phyloP scores from a whole-genome alignment of 495 filamentous ascomycete species.

The Trichoderma reesei region DNA sequence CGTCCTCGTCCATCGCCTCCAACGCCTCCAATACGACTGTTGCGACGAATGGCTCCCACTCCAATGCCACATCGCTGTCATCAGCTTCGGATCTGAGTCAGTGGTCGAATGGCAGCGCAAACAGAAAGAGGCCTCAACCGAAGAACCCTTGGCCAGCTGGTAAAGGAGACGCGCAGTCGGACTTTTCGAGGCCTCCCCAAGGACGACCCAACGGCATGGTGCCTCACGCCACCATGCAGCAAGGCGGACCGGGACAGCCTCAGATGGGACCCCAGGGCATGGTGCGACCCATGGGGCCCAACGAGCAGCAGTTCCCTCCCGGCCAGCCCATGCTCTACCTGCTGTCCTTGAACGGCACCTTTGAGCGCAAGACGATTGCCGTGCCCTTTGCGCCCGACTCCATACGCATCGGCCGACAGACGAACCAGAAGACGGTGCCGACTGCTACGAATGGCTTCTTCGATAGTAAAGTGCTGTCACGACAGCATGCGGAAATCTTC shows the following conservation, averaged over 20 bases:
- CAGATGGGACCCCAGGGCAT: slow-evolving; percentile 29
- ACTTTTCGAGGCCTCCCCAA: slow-evolving; percentile 42
- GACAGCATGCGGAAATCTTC: slow-evolving; percentile 95
- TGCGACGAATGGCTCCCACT: slow-evolving; percentile 26
- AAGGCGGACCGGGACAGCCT: slow-evolving; percentile 49
- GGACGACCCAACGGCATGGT: slow-evolving; percentile 42
- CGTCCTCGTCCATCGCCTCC: slow-evolving; percentile 74
- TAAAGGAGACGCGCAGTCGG: slow-evolving; percentile 31
- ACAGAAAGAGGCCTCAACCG: slow-evolving; percentile 54
- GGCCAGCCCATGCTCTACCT: slow-evolving; percentile 72
- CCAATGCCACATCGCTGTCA: slow-evolving; percentile 34
- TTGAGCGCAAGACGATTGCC: slow-evolving; percentile 90
- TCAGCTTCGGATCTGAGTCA: slow-evolving; percentile 31
- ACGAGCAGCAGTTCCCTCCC: slow-evolving; percentile 26
- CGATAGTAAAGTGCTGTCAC: slow-evolving; percentile 92
- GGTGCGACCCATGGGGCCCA: slow-evolving; percentile 43
- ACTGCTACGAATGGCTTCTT: slow-evolving; percentile 88
- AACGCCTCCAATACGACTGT: slow-evolving; percentile 54
- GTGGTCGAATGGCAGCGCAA: slow-evolving; percentile 38
- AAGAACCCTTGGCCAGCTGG: slow-evolving; percentile 61
- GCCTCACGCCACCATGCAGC: slow-evolving; percentile 41
- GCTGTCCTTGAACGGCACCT: slow-evolving; percentile 83
- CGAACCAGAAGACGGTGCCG: slow-evolving; percentile 89
- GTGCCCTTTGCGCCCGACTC: slow-evolving; percentile 85
- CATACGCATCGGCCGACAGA: slow-evolving; percentile 88